Conservation (phyloP, 116 monocot species). For the Dioscorea cayenensis region DNA sequence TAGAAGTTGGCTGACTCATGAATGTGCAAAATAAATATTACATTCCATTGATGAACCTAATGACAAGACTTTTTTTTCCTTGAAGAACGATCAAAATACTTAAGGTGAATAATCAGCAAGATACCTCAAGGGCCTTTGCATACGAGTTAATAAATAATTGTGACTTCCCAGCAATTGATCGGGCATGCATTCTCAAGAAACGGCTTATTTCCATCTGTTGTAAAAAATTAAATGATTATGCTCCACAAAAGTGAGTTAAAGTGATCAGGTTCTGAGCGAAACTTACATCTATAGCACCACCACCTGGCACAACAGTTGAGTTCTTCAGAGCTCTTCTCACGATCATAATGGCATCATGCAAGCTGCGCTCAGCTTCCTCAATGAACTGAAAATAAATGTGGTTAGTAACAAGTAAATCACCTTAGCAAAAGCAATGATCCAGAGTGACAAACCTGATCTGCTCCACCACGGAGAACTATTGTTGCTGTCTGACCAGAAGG, state of each 20-base stretch:
- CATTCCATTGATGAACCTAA: neutral
- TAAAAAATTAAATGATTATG: slow-evolving; percentile 7
- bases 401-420: neutral
- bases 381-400: slow-evolving; percentile 53
- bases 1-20: neutral
- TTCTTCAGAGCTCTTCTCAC: slow-evolving; percentile 97
- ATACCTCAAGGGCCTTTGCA: slow-evolving; percentile 97
- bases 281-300: slow-evolving; percentile 96
- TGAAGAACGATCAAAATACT: slow-evolving; percentile 20
- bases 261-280: neutral
- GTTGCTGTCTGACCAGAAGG: slow-evolving; percentile 94
- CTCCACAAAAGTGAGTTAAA: neutral
- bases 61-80: neutral
- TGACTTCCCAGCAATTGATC: slow-evolving; percentile 90
- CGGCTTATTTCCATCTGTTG: slow-evolving; percentile 93
- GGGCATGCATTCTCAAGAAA: slow-evolving; percentile 75
- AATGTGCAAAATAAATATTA: neutral
- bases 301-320: slow-evolving; percentile 93
- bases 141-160: slow-evolving; percentile 93
- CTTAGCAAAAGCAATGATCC: neutral
- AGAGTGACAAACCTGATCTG: slow-evolving; percentile 68
- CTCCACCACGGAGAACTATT: slow-evolving; percentile 95
- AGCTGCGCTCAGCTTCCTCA: slow-evolving; percentile 97
- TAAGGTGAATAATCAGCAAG: slow-evolving; percentile 21
- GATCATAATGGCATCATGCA: slow-evolving; percentile 99